These are phyloP conservation scores for Verticillium klebahnii DNA, from an alignment of 2,329 filamentous ascomycete genomes.

Conservation along the genomic window DNA sequence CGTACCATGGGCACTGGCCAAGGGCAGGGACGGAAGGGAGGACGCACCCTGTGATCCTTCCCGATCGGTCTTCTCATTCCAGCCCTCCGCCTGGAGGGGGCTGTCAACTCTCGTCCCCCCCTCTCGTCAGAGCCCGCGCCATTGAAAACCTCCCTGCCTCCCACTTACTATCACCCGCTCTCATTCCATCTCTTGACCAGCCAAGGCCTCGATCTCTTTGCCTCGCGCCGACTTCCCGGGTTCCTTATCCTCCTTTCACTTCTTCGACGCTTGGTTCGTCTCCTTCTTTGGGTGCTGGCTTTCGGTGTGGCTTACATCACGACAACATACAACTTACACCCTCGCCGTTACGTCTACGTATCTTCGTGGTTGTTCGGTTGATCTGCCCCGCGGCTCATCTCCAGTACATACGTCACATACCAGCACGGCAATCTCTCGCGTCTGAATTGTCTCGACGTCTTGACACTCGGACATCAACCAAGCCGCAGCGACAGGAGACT, in stretches of 20 bases:
- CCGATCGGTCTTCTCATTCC: background rate
- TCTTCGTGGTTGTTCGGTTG: background rate
- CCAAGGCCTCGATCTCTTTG: background rate
- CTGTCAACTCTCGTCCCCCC: background rate
- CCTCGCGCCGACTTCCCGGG: background rate
- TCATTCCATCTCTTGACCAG: background rate
- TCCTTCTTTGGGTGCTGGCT: background rate
- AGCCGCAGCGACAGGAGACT: background rate
- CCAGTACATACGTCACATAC: background rate
- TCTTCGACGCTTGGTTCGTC: background rate
- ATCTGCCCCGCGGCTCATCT: background rate
- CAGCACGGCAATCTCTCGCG: background rate
- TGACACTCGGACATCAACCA: no score
- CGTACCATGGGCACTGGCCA: background rate
- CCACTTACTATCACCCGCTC: background rate
- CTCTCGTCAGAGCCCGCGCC: background rate
- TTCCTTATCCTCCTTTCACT: background rate
- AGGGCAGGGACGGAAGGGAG: background rate
- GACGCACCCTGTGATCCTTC: background rate
- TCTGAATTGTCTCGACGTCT: no score
- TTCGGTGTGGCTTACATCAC: background rate
- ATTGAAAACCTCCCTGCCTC: background rate
- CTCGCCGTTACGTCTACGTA: background rate
- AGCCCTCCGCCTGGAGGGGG: background rate
- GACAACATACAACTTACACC: background rate